Conservation (phyloP, 495 filamentous ascomycete species). For the Parathielavia hyrcaniae region DNA sequence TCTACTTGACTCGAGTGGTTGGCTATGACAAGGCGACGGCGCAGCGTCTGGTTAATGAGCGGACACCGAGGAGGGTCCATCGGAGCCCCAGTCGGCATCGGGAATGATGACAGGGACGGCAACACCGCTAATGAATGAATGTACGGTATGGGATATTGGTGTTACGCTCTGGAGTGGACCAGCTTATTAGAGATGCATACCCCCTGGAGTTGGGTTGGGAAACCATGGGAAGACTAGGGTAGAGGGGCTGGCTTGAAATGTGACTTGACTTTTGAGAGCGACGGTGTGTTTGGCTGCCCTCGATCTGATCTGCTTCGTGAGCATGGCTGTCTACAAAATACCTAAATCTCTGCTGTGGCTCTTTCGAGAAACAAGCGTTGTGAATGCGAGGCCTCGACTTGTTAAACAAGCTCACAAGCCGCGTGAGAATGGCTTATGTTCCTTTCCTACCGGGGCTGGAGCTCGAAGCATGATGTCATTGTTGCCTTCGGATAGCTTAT, state of each 20-base stretch:
- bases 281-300: neutral
- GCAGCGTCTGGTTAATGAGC: slow-evolving; percentile 35
- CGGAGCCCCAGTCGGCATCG: slow-evolving; percentile 29
- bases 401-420: no score
- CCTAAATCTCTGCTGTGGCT: no score
- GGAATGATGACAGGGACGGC: slow-evolving; percentile 1
- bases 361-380: no score
- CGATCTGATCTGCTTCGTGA: no score
- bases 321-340: no score
- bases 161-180: neutral
- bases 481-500: neutral
- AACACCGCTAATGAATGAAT: slow-evolving; percentile 11
- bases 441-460: neutral
- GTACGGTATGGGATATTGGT: neutral
- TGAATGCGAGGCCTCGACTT: no score
- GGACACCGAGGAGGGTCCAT: slow-evolving; percentile 28
- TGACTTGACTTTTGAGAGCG: neutral
- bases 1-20: slow-evolving; percentile 41
- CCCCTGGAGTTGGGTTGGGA: slow-evolving; percentile 9
- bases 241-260: neutral
- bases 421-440: no score
- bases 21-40: slow-evolving; percentile 43
- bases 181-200: slow-evolving; percentile 5
- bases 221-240: neutral
- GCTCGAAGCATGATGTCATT: neutral